Evolutionary conservation across 257 asterid genomes (phyloP), one percentile per base, ranked within the genome.

Genomic region (Paulownia fortunei): DNA sequence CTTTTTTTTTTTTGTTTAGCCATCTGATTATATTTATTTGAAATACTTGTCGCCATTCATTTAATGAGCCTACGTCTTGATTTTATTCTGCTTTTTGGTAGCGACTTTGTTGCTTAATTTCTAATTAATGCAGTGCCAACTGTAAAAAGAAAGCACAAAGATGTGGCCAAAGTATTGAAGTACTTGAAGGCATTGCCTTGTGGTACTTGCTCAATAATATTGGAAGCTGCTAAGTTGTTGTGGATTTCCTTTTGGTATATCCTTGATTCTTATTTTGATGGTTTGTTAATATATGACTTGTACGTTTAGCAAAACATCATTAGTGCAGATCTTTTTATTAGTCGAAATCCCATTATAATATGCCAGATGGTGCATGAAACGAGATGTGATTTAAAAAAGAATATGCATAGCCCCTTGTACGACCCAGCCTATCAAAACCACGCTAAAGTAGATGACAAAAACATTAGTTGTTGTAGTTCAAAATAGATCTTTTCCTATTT

Each of bases 111-210:
- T 30, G 66, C 78, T 36, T 67, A 70, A 49, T 73, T 23, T 34
- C 56, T 52, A 59, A 63, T 11, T 15, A 70, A 51, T 61, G 68
- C 44, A 76, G 52, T 75, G 56, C 56, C 77, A 74, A n/a, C 61
- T 84, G 78, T 75, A 18, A 63, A 64, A 51, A 26, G 71, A 21
- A 59, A 62, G 67, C 60, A 3, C 18, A 36, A 24, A 47, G 18
- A 71, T 7, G 44, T 49, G 66, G 75, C 65, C 30, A 36, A 42
- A 23, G 18, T 46, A 16, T 41, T 13, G 52, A 23, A 46, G 56
- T 76, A 54, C 60, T 51, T 54, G 80, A 67, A 54, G 66, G 60
- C 42, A 24, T 71, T 67, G 69, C 70, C 76, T 51, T 41, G 15
- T 62, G 73, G 73, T 72, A 73, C 66, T 21, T 42, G 51, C 56